These are phyloP conservation scores for Aspergillus caelatus DNA, from an alignment of 2,329 filamentous ascomycete genomes.

Conservation along the genomic window DNA sequence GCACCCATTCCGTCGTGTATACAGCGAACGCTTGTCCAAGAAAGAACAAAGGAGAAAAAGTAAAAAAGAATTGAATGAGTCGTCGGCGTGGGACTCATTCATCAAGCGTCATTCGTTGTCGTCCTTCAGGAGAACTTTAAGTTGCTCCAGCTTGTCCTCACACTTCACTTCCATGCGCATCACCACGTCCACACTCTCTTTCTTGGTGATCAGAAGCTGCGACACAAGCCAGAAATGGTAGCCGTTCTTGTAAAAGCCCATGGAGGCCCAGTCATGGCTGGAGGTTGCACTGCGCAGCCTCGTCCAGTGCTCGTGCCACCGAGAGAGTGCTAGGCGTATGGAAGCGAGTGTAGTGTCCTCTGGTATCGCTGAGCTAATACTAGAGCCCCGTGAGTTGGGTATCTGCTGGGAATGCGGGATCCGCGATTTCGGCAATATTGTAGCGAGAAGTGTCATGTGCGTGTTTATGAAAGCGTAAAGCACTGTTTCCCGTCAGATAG, in stretches of 20 bases:
- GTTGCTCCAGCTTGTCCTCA: slow-evolving; percentile 46
- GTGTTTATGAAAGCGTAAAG: slow-evolving; percentile 46
- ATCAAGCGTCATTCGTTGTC: slow-evolving; percentile 31
- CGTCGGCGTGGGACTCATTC: not conserved
- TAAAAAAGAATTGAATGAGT: not conserved
- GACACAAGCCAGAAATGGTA: slow-evolving; percentile 49
- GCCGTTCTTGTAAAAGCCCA: slow-evolving; percentile 47
- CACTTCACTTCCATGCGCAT: slow-evolving; percentile 50
- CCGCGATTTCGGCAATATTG: slow-evolving; percentile 25
- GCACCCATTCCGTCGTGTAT: slow-evolving; percentile 12
- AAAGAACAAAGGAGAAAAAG: slow-evolving; percentile 5
- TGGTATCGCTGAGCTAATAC: slow-evolving; percentile 19
- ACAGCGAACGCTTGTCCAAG: slow-evolving; percentile 2
- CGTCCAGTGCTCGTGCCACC: slow-evolving; percentile 45
- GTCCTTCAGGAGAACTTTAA: slow-evolving; percentile 43
- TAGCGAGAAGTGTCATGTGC: slow-evolving; percentile 42
- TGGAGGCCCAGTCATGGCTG: slow-evolving; percentile 40
- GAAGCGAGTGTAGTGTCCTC: slow-evolving; percentile 34
- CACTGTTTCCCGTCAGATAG: slow-evolving; percentile 28
- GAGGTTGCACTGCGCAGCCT: slow-evolving; percentile 34
- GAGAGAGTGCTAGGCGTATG: slow-evolving; percentile 38
- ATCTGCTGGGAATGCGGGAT: slow-evolving; percentile 12
- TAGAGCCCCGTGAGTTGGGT: slow-evolving; percentile 4
- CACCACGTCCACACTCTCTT: slow-evolving; percentile 46
- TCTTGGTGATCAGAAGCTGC: slow-evolving; percentile 45